phyloP scores from a whole-genome alignment of 495 filamentous ascomycete species.

The Aspergillus leporis region DNA sequence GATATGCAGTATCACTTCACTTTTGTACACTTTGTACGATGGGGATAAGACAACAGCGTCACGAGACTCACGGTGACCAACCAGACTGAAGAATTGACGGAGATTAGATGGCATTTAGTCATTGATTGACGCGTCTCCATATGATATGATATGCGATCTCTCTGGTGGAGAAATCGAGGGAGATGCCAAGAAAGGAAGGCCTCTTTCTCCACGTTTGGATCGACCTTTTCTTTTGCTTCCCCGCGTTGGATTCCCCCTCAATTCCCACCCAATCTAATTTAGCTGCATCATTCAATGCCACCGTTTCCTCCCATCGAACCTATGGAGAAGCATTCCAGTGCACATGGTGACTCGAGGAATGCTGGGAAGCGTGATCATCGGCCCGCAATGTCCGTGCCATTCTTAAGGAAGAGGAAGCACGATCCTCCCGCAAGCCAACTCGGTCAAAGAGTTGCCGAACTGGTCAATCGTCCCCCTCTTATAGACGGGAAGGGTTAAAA shows the following conservation, averaged over 20 bases:
- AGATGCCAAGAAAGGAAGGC: constrained; percentile 3
- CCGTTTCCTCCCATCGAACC: constrained; percentile 15
- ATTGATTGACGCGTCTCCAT: neutral
- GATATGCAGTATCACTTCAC: neutral
- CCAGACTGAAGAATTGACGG: neutral
- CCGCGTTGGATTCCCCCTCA: constrained; percentile 17
- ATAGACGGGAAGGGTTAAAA: neutral
- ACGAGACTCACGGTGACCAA: neutral
- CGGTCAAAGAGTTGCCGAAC: neutral
- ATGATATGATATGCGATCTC: neutral
- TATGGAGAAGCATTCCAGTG: constrained; percentile 11
- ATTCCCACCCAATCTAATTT: constrained; percentile 10
- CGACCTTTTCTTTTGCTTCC: neutral
- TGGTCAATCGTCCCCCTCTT: neutral
- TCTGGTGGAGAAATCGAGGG: constrained; percentile 3
- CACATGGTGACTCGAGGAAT: neutral
- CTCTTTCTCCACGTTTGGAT: constrained; percentile 3
- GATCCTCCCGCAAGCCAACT: neutral
- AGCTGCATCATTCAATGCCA: constrained; percentile 12
- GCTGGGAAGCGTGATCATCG: neutral
- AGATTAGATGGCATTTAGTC: neutral
- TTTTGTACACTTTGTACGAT: neutral
- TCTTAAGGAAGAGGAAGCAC: neutral
- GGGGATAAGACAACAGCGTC: neutral
- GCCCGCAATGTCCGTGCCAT: neutral